These are phyloP conservation scores for Lachnellula occidentalis DNA, from an alignment of 2,329 filamentous ascomycete genomes.

Conservation along the genomic window DNA sequence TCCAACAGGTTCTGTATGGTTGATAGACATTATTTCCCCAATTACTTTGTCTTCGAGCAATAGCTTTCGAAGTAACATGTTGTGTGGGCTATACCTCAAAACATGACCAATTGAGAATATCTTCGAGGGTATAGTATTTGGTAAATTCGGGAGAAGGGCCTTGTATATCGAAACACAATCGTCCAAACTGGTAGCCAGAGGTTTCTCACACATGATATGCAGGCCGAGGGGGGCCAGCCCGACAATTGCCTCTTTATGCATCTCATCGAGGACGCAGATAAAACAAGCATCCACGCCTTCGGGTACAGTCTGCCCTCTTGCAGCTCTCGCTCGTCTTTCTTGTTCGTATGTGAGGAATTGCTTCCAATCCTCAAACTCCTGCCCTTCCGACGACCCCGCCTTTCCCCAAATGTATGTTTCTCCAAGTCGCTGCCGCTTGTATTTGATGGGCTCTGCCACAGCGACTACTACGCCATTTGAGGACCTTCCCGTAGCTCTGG, in stretches of 20 bases:
- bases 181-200: slow-evolving; percentile 70
- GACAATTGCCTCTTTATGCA: slow-evolving; percentile 76
- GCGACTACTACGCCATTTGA: slow-evolving; percentile 66
- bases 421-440: slow-evolving; percentile 70
- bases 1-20: slow-evolving; percentile 91
- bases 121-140: slow-evolving; percentile 32
- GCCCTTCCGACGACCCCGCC: slow-evolving; percentile 46
- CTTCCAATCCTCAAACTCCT: slow-evolving; percentile 69
- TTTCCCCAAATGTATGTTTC: slow-evolving; percentile 66
- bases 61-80: slow-evolving; percentile 74
- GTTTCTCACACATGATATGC: slow-evolving; percentile 95
- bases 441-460: slow-evolving; percentile 74
- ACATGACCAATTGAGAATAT: slow-evolving; percentile 94
- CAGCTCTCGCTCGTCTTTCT: slow-evolving; percentile 49
- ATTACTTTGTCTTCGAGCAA: slow-evolving; percentile 70
- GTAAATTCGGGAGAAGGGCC: slow-evolving; percentile 41
- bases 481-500: slow-evolving; percentile 57
- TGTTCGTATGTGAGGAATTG: slow-evolving; percentile 72
- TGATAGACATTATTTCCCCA: slow-evolving; percentile 78
- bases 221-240: slow-evolving; percentile 65
- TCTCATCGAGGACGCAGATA: slow-evolving; percentile 78
- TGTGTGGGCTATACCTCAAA: slow-evolving; percentile 87
- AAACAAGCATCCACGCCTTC: slow-evolving; percentile 52
- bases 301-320: slow-evolving; percentile 40
- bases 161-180: slow-evolving; percentile 74